These are phyloP conservation scores for Phyllostachys edulis DNA, from an alignment of 176 grass and related monocot genomes.

Conservation along the genomic window DNA sequence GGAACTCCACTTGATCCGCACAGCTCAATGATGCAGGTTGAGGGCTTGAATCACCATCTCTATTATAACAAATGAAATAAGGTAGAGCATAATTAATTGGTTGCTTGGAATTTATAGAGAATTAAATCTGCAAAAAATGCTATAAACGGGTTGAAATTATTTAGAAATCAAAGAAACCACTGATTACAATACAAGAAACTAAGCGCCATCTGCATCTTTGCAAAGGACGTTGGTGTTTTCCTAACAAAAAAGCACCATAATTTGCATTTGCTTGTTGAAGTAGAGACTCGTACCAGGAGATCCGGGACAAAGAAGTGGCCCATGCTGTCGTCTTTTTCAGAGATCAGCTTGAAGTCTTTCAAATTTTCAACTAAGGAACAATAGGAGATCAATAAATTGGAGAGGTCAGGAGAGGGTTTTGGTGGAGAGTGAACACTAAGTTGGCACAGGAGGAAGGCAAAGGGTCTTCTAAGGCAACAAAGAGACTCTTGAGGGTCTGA, in stretches of 20 bases:
- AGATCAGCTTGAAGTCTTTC: not conserved
- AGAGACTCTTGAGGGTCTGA: not conserved
- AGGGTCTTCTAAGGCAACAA: not conserved
- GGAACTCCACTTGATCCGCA: not conserved
- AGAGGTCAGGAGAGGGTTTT: not conserved
- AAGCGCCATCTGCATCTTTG: not conserved
- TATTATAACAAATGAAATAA: not conserved
- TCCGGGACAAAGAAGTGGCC: not conserved
- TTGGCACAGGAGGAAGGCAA: not conserved
- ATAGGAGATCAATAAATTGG: not conserved
- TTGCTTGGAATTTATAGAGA: not conserved
- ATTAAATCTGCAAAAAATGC: not conserved
- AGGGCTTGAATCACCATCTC: not conserved
- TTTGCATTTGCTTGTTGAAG: not conserved
- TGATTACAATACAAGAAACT: not conserved
- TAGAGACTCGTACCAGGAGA: not conserved
- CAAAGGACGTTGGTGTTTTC: not conserved
- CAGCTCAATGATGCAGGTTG: not conserved
- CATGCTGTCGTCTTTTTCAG: not conserved
- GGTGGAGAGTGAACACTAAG: not conserved
- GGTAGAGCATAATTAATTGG: not conserved
- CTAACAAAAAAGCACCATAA: not conserved
- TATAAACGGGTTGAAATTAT: not conserved
- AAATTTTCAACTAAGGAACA: constrained; percentile 8
- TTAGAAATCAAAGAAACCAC: not conserved